Evolutionary conservation across 2,329 filamentous ascomycete genomes (phyloP).

Genomic region (Amauroascus verrucosus): DNA sequence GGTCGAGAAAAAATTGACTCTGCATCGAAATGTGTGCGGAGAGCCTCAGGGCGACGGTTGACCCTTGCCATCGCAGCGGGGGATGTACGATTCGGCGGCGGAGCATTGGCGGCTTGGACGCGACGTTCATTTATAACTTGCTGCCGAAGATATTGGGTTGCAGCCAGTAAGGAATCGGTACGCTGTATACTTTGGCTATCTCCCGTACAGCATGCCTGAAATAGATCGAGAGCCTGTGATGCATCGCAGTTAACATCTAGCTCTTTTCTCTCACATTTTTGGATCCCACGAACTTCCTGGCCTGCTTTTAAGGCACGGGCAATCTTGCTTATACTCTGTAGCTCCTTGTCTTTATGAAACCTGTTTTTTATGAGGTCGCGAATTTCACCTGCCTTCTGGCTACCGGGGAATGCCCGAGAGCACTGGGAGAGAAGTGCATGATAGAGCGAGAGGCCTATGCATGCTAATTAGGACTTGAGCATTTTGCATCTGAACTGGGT

Average conservation of each 20-base stretch:
- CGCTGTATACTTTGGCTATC: constrained; percentile 20
- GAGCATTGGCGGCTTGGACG: constrained; percentile 12
- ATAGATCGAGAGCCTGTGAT: constrained; percentile 30
- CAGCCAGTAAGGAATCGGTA: constrained; percentile 23
- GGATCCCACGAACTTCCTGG: constrained; percentile 27
- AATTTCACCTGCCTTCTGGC: constrained; percentile 20
- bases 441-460: constrained; percentile 36
- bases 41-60: constrained; percentile 22
- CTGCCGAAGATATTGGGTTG: constrained; percentile 18
- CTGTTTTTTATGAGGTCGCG: constrained; percentile 27
- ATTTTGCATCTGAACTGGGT: neutral
- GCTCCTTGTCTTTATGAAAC: constrained; percentile 31
- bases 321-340: constrained; percentile 33
- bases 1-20: constrained; percentile 30
- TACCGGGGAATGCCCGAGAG: constrained; percentile 21
- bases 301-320: constrained; percentile 33
- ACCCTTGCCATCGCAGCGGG: constrained; percentile 19
- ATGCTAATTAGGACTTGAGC: constrained; percentile 1
- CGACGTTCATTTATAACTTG: constrained; percentile 18
- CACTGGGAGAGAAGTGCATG: constrained; percentile 38
- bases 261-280: neutral
- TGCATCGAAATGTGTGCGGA: constrained; percentile 25
- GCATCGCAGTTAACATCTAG: neutral
- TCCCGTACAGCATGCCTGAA: constrained; percentile 27
- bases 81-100: neutral